A percentile compares a stretch with the other conserved stretches of the same genome.
These are phyloP conservation scores for Ichthyophthirius multifiliis DNA, from an alignment of 169 alveolate genomes.

Conservation along the genomic window DNA sequence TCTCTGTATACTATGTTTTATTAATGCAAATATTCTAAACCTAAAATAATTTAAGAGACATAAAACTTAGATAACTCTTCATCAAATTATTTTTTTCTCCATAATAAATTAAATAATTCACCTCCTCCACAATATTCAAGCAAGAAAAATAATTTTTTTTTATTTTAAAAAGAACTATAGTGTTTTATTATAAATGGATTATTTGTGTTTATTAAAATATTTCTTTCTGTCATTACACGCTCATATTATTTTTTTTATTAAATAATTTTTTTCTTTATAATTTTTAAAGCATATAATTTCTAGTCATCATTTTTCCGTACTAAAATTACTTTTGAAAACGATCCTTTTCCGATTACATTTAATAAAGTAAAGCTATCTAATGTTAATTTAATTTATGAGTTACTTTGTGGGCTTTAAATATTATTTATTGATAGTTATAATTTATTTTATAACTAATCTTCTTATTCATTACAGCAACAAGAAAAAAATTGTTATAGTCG, in stretches of 20 bases:
- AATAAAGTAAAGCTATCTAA: too few relatives aligned
- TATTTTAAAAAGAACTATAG: slow-evolving; percentile 47
- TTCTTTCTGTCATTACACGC: slow-evolving; percentile 60
- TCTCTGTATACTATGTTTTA: slow-evolving; percentile 64
- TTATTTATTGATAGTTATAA: too few relatives aligned
- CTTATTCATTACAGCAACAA: too few relatives aligned
- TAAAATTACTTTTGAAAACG: slow-evolving; percentile 69
- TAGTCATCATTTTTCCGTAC: slow-evolving; percentile 63
- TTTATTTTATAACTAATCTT: too few relatives aligned
- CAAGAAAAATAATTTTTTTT: slow-evolving; percentile 48
- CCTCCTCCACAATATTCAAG: slow-evolving; percentile 75
- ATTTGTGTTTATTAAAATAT: slow-evolving; percentile 65
- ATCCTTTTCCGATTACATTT: slow-evolving; percentile 77
- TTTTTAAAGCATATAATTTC: slow-evolving; percentile 67
- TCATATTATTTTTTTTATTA: slow-evolving; percentile 25
- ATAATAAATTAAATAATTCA: slow-evolving; percentile 52
- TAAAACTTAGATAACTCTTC: slow-evolving; percentile 48
- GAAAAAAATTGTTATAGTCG: too few relatives aligned
- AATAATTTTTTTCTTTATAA: slow-evolving; percentile 67
- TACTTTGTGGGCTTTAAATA: too few relatives aligned
- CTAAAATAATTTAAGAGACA: slow-evolving; percentile 56
- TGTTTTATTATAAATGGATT: slow-evolving; percentile 75
- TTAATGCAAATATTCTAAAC: slow-evolving; percentile 56
- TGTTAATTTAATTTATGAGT: too few relatives aligned
- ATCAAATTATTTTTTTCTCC: slow-evolving; percentile 36